A percentile compares a stretch with the other conserved stretches of the same genome.
Conservation (phyloP, 2,329 filamentous ascomycete genomes). For the Cordyceps cicadae region DNA sequence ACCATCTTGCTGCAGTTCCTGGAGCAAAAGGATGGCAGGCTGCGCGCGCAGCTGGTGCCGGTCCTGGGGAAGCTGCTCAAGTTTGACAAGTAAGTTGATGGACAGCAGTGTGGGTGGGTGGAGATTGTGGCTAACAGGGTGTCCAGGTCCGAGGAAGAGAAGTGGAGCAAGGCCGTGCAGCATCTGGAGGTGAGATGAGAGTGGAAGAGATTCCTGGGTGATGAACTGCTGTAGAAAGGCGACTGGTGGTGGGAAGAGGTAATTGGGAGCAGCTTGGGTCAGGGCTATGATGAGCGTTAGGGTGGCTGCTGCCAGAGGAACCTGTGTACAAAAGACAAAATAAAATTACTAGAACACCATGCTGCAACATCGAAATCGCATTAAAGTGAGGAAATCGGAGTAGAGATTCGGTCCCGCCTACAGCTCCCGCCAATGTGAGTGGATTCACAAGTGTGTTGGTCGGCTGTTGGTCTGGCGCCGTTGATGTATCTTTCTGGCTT, state of each 20-base stretch:
- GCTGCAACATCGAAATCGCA: no score
- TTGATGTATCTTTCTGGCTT: no score
- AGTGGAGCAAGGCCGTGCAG: constrained; percentile 20
- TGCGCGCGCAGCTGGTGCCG: constrained; percentile 67
- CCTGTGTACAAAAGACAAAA: no score
- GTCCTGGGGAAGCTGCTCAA: constrained; percentile 68
- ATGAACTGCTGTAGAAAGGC: background rate
- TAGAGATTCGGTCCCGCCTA: no score
- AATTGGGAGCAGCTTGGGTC: background rate
- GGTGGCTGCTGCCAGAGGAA: background rate
- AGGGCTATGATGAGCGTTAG: background rate
- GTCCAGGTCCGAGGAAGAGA: constrained; percentile 20
- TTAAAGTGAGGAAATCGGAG: no score
- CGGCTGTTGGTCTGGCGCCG: no score
- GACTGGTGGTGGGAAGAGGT: no score
- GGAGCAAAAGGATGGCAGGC: constrained; percentile 69
- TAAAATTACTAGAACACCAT: no score
- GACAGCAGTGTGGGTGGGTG: background rate
- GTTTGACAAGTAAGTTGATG: constrained; percentile 60
- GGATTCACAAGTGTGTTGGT: no score
- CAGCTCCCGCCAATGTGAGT: no score
- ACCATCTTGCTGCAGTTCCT: constrained; percentile 75
- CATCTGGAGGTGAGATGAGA: constrained; percentile 15
- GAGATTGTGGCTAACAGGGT: constrained; percentile 6
- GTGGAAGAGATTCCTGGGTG: no score